Percentiles rank a stretch among this genome's conserved stretches.
Conservation (phyloP, 2,329 filamentous ascomycete genomes). For the Drechslera avenae region DNA sequence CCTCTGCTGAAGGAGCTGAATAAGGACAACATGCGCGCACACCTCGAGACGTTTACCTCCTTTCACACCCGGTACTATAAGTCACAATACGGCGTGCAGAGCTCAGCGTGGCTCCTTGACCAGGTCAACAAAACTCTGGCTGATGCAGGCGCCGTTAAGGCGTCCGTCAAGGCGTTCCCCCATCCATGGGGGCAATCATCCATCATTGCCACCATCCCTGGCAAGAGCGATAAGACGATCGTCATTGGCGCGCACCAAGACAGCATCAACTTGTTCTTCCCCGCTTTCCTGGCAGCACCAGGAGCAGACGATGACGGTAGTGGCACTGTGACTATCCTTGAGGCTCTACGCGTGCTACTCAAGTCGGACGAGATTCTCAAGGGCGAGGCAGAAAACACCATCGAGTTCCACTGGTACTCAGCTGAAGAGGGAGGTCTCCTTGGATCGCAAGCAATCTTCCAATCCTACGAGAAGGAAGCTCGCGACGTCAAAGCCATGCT, state of each 20-base stretch:
- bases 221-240: conserved; percentile 80
- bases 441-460: conserved; percentile 89
- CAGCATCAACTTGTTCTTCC: conserved; percentile 90
- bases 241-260: conserved; percentile 83
- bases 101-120: conserved; percentile 82
- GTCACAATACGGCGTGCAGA: conserved; percentile 77
- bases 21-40: conserved; percentile 75
- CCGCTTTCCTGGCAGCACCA: conserved; percentile 80
- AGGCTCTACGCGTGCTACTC: conserved; percentile 82
- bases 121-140: conserved; percentile 75
- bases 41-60: conserved; percentile 77
- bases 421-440: conserved; percentile 88
- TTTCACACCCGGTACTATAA: conserved; percentile 86
- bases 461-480: conserved; percentile 72
- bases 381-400: conserved; percentile 78
- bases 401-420: conserved; percentile 97
- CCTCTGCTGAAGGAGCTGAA: conserved; percentile 71
- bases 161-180: conserved; percentile 72
- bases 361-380: conserved; percentile 70
- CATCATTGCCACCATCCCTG: conserved; percentile 90
- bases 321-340: conserved; percentile 91
- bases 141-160: conserved; percentile 71
- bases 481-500: conserved; percentile 93
- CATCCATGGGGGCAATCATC: conserved; percentile 90
- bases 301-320: conserved; percentile 96